These are phyloP conservation scores for Ophiocordyceps camponoti-rufipedis DNA, from an alignment of 2,329 filamentous ascomycete genomes.

Conservation along the genomic window DNA sequence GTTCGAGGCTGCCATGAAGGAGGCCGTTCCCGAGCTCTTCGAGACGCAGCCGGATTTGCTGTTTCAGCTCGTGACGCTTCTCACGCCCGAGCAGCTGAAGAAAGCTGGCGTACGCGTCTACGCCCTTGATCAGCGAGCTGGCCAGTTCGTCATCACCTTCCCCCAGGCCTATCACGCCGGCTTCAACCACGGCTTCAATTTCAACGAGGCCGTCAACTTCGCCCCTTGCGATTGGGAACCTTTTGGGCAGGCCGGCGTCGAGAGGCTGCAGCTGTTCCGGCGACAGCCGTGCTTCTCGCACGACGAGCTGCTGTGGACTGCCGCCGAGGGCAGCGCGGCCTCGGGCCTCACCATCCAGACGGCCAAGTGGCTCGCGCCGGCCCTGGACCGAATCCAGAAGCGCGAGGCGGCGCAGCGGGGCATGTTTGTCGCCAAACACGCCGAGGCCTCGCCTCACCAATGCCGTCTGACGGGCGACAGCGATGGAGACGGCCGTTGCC, in stretches of 20 bases:
- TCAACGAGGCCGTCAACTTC: constrained; percentile 98
- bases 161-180: constrained; percentile 94
- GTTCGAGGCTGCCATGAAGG: constrained; percentile 87
- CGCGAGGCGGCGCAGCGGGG: constrained; percentile 54
- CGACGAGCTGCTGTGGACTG: constrained; percentile 83
- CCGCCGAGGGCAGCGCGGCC: constrained; percentile 58
- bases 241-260: constrained; percentile 70
- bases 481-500: constrained; percentile 31
- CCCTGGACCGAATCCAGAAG: constrained; percentile 58
- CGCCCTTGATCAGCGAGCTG: constrained; percentile 87
- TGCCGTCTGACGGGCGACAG: constrained; percentile 27
- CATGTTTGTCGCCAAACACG: constrained; percentile 49
- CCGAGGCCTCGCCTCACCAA: constrained; percentile 30
- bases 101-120: constrained; percentile 89
- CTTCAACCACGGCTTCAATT: constrained; percentile 98
- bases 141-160: constrained; percentile 92
- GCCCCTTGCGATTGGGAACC: constrained; percentile 92
- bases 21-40: constrained; percentile 89
- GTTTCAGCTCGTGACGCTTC: constrained; percentile 90
- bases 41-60: constrained; percentile 92
- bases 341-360: constrained; percentile 57
- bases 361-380: constrained; percentile 86
- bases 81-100: constrained; percentile 81
- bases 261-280: constrained; percentile 70
- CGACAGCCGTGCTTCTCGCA: constrained; percentile 94